These are phyloP conservation scores for Ustanciosporium gigantosporum DNA, from an alignment of 1,284 basidiomycete species.

Conservation along the genomic window DNA sequence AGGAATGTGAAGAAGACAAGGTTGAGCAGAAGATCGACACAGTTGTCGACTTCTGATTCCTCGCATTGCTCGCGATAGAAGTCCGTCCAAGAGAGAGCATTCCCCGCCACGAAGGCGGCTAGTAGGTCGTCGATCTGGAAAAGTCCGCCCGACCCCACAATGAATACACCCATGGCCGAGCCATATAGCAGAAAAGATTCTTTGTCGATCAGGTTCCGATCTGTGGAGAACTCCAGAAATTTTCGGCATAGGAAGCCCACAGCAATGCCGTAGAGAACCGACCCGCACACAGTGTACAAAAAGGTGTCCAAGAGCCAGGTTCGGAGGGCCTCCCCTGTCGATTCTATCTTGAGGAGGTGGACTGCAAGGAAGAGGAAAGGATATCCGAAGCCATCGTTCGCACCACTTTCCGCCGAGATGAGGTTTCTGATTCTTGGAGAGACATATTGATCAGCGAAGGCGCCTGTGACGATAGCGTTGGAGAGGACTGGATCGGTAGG, in stretches of 20 bases:
- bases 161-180: constrained; percentile 44
- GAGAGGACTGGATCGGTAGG: constrained; percentile 52
- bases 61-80: constrained; percentile 54
- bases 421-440: constrained; percentile 48
- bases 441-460: constrained; percentile 54
- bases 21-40: constrained; percentile 50
- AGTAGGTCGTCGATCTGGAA: constrained; percentile 49
- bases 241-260: constrained; percentile 40
- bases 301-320: constrained; percentile 40
- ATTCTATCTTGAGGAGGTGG: constrained; percentile 31
- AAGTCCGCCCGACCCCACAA: constrained; percentile 44
- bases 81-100: constrained; percentile 51
- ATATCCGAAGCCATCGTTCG: constrained; percentile 50
- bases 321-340: constrained; percentile 29
- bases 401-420: constrained; percentile 53
- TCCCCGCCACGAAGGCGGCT: constrained; percentile 50
- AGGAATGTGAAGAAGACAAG: constrained; percentile 61
- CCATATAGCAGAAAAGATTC: constrained; percentile 51
- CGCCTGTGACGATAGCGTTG: constrained; percentile 52
- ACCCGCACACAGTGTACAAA: constrained; percentile 38
- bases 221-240: constrained; percentile 43
- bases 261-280: constrained; percentile 33
- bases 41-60: constrained; percentile 52
- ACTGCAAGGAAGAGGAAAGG: constrained; percentile 52
- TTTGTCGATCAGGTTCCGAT: constrained; percentile 49